Evolutionary conservation across 1,284 basidiomycete species (phyloP).

Genomic region (Trichosporon faecale): DNA sequence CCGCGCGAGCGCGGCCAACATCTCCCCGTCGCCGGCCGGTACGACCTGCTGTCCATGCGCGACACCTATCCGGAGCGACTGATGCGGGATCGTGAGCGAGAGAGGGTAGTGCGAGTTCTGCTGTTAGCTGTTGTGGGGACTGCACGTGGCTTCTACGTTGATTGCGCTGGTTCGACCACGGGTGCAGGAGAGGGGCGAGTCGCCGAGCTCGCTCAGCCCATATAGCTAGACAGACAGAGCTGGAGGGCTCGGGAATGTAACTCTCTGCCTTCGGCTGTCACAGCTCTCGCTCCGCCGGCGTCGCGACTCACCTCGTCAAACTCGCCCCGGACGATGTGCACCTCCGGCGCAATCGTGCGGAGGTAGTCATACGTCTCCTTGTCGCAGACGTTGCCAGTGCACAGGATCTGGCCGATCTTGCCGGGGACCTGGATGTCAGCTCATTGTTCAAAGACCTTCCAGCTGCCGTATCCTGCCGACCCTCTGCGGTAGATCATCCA

Average conservation of each 20-base stretch:
- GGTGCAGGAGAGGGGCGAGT: too few relatives aligned
- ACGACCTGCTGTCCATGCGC: slow-evolving; percentile 94
- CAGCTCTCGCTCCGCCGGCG: too few relatives aligned
- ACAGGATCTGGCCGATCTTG: slow-evolving; percentile 97
- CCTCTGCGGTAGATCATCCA: too few relatives aligned
- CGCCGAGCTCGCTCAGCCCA: too few relatives aligned
- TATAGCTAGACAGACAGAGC: too few relatives aligned
- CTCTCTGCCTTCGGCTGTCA: too few relatives aligned
- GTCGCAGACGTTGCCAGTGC: slow-evolving; percentile 97
- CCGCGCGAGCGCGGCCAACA: slow-evolving; percentile 77
- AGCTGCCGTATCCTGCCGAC: background rate
- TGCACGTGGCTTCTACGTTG: too few relatives aligned
- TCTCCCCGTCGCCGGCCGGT: slow-evolving; percentile 86
- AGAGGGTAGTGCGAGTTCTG: slow-evolving; percentile 64
- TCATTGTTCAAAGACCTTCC: background rate
- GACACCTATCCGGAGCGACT: slow-evolving; percentile 78
- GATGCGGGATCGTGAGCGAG: slow-evolving; percentile 75
- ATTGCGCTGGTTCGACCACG: too few relatives aligned
- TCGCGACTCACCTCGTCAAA: slow-evolving; percentile 75
- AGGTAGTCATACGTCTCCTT: slow-evolving; percentile 96
- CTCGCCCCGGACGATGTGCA: slow-evolving; percentile 88
- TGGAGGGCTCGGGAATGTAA: too few relatives aligned
- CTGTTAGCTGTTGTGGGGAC: background rate
- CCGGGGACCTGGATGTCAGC: slow-evolving; percentile 63
- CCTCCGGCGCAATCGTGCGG: slow-evolving; percentile 92